These are phyloP conservation scores for Penicillium sp. DNA, from an alignment of 2,329 filamentous ascomycete species.

Conservation along the genomic window DNA sequence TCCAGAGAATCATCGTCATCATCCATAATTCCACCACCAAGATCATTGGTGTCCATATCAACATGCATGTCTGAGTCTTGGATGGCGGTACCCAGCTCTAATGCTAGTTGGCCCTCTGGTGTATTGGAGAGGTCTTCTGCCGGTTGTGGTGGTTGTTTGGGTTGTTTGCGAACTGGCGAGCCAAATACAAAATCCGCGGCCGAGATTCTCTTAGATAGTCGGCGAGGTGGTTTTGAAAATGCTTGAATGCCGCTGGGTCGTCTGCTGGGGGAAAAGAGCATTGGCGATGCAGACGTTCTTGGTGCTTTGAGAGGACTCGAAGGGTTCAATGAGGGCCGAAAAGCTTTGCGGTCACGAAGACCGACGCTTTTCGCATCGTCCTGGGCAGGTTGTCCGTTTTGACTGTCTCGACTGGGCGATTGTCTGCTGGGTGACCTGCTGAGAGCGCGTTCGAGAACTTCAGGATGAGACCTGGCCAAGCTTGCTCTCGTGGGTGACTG, in stretches of 20 bases:
- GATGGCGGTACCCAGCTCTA: conserved; percentile 41
- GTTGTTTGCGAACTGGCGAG: conserved; percentile 32
- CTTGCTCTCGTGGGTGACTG: conserved; percentile 72
- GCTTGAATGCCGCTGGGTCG: conserved; percentile 41
- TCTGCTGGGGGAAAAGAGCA: conserved; percentile 35
- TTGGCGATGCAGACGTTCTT: conserved; percentile 20
- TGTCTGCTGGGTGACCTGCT: conserved; percentile 47
- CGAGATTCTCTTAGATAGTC: conserved; percentile 42
- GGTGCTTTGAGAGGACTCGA: conserved; percentile 35
- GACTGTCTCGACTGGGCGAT: conserved; percentile 28
- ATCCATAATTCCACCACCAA: conserved; percentile 32
- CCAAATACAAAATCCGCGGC: conserved; percentile 40
- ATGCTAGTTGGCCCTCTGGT: conserved; percentile 42
- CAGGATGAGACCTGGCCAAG: conserved; percentile 65
- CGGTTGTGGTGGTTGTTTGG: conserved; percentile 9
- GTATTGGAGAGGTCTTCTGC: conserved; percentile 29
- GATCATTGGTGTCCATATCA: conserved; percentile 28
- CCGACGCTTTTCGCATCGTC: conserved; percentile 36
- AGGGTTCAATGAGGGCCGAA: conserved; percentile 43
- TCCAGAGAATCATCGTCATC: conserved; percentile 55
- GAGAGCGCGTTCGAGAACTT: conserved; percentile 58
- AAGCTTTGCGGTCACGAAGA: conserved; percentile 45
- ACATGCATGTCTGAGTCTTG: conserved; percentile 31
- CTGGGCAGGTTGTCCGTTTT: conserved; percentile 23
- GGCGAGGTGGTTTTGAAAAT: conserved; percentile 45